phyloP scores from a whole-genome alignment of 345 rosid genomes.

The Murraya koenigii region DNA sequence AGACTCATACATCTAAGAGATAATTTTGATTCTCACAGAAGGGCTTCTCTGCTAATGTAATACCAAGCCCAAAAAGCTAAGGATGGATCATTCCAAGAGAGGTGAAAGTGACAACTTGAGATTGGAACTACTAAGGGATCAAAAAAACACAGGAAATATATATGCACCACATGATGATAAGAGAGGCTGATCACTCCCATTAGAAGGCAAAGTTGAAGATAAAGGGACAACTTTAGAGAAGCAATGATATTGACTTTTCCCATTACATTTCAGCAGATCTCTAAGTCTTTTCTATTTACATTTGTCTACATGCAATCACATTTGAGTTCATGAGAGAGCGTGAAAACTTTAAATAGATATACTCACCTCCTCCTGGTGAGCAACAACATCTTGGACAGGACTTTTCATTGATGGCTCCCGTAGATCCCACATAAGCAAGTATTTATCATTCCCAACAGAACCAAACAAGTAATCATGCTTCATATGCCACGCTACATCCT shows the following conservation, averaged over 20 bases:
- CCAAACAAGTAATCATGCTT: conserved; percentile 96
- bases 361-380: conserved; percentile 89
- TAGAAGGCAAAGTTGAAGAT: neutral
- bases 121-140: neutral
- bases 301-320: neutral
- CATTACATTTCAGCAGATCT: too few relatives aligned
- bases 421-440: conserved; percentile 87
- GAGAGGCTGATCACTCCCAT: neutral
- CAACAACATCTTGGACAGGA: conserved; percentile 85
- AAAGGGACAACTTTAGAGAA: neutral
- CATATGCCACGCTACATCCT: conserved; percentile 98
- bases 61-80: neutral
- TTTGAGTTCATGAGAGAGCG: neutral
- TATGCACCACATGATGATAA: neutral
- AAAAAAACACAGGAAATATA: neutral
- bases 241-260: too few relatives aligned
- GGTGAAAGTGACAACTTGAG: neutral
- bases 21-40: neutral
- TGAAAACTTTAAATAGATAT: neutral
- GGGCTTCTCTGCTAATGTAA: neutral
- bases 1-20: neutral
- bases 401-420: conserved; percentile 61
- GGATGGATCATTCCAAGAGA: neutral
- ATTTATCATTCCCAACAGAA: conserved; percentile 96
- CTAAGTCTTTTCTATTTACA: too few relatives aligned